These are phyloP conservation scores for Gracilariopsis chorda DNA, from an alignment of 23 red algal species.

Conservation along the genomic window DNA sequence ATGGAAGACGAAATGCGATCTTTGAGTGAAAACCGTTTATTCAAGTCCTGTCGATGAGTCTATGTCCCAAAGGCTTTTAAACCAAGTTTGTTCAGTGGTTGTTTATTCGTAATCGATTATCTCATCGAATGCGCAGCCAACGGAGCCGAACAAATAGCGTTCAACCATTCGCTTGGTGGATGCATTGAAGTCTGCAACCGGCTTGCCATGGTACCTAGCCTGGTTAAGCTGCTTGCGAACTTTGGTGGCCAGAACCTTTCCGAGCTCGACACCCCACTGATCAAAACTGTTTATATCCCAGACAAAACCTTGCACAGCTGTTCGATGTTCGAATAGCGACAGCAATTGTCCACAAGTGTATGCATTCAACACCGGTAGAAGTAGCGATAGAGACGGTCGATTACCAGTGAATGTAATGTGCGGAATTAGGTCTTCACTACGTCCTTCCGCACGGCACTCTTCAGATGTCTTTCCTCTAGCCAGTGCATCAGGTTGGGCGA, in stretches of 20 bases:
- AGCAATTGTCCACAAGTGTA: conserved; percentile 89
- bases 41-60: too few species aligned
- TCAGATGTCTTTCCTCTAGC: conserved; percentile 84
- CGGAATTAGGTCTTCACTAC: conserved; percentile 69
- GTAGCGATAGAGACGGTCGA: conserved; percentile 74
- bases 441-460: conserved; percentile 82
- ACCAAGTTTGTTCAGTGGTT: too few species aligned
- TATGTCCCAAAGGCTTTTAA: too few species aligned
- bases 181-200: conserved; percentile 75
- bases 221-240: conserved; percentile 88
- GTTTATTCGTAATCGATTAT: conserved; percentile 57
- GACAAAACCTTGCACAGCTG: conserved; percentile 95
- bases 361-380: conserved; percentile 75
- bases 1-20: too few species aligned
- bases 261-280: conserved; percentile 98
- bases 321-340: conserved; percentile 96
- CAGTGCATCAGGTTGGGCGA: conserved; percentile 97
- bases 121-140: conserved; percentile 82
- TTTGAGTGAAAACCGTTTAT: too few species aligned
- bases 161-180: conserved; percentile 78
- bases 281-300: conserved; percentile 99
- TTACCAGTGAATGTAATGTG: conserved; percentile 92
- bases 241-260: conserved; percentile 94
- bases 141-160: conserved; percentile 73
- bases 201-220: conserved; percentile 65